Percentiles rank a stretch among this genome's conserved stretches.
Conservation (phyloP, 768 basidiomycete species). For the Gymnopilus junonius region DNA sequence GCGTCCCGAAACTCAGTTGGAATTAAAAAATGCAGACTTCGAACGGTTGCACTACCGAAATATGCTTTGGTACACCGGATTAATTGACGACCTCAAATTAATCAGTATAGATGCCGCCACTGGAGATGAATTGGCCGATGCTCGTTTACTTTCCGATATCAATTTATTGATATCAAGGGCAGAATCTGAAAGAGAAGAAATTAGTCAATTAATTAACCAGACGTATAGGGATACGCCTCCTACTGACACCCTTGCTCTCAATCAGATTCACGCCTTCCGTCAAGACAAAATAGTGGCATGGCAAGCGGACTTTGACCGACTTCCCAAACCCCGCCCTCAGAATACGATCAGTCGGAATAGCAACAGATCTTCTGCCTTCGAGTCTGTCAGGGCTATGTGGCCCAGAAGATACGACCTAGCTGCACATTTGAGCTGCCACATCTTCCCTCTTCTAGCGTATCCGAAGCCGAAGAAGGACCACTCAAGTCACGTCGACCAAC, state of each 20-base stretch:
- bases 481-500: constrained; percentile 50
- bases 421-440: constrained; percentile 56
- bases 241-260: constrained; percentile 87
- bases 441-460: constrained; percentile 66
- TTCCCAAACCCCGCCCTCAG: constrained; percentile 73
- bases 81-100: constrained; percentile 76
- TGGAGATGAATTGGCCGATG: constrained; percentile 75
- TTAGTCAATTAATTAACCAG: constrained; percentile 71
- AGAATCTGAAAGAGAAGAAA: constrained; percentile 75
- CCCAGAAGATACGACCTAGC: constrained; percentile 61
- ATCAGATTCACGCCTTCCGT: constrained; percentile 81
- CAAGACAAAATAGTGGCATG: constrained; percentile 97
- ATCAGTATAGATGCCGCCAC: constrained; percentile 81
- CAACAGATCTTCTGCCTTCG: constrained; percentile 66
- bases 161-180: constrained; percentile 72
- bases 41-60: constrained; percentile 75
- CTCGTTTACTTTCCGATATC: constrained; percentile 62
- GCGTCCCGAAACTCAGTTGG: constrained; percentile 84
- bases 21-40: constrained; percentile 93
- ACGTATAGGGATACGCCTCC: constrained; percentile 82
- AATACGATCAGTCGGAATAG: constrained; percentile 47
- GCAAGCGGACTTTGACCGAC: constrained; percentile 90
- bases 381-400: constrained; percentile 75
- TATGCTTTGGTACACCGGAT: constrained; percentile 70
- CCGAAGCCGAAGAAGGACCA: constrained; percentile 72